A percentile compares a stretch with the other conserved stretches of the same genome.
phyloP scores from a whole-genome alignment of 108 stramenopile genomes.

The Cyclostephanos tholiformis region DNA sequence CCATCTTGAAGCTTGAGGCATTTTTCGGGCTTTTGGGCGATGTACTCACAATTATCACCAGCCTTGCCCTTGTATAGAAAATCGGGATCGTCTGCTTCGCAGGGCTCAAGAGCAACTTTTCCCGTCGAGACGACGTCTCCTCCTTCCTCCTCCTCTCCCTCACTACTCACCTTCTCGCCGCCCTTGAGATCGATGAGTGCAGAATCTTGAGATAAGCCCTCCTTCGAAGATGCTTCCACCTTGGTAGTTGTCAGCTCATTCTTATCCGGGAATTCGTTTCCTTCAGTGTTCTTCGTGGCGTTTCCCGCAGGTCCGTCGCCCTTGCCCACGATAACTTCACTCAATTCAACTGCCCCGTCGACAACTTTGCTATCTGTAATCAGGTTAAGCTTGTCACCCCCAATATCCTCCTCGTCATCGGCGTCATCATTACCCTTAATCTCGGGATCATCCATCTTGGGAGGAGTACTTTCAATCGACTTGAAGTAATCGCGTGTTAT shows the following conservation, averaged over 20 bases:
- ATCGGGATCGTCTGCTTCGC: slow-evolving; percentile 19
- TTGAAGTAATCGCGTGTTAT: slow-evolving; percentile 11
- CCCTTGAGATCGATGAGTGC: background rate
- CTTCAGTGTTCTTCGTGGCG: no score
- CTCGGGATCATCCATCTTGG: background rate
- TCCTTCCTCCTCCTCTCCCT: slow-evolving; percentile 3
- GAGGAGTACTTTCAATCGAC: background rate
- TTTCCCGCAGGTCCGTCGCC: no score
- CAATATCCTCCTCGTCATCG: background rate
- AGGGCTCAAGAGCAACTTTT: background rate
- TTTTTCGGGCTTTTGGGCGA: slow-evolving; percentile 26
- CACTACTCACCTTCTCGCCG: background rate
- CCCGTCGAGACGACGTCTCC: background rate
- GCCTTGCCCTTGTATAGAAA: slow-evolving; percentile 33
- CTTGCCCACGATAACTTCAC: background rate
- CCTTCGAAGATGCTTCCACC: no score
- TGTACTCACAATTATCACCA: slow-evolving; percentile 31
- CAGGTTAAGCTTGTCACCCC: background rate
- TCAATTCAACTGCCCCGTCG: no score
- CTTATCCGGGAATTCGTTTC: no score
- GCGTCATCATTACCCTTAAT: background rate
- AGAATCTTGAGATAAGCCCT: no score
- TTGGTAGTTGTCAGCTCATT: no score
- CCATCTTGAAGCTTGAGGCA: slow-evolving; percentile 37
- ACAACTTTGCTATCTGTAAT: no score